Base-by-base conservation (phyloP, 495 filamentous ascomycete genomes). In the Neurospora hispaniola region DNA sequence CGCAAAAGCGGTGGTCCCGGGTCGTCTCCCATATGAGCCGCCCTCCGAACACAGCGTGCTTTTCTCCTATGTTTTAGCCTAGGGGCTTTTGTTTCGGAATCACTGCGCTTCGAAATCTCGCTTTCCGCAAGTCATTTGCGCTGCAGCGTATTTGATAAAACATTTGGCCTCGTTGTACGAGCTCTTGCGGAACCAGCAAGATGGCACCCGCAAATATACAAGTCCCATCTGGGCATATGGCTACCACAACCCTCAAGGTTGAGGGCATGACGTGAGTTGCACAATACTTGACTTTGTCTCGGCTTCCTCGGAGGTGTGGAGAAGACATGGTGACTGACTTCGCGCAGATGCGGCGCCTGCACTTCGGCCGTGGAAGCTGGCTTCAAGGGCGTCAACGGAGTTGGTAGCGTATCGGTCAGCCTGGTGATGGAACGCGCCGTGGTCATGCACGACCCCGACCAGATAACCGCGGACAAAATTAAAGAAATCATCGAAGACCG, bases 341-440 rank as follows among this genome's bases (percentile, higher is more conserved):
- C 71, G 16, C 69, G 8, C 73, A 79, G 76, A 70, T 80, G 94
- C 81, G 93, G 93, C 75, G 90, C 94, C 76, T 97, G 94, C 79
- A 96, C 94, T 23, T 93, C 93, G 20, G 89, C 94, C 9, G 89
- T 97, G 75, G 94, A 97, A 86, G 81, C 85, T 44, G 94, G 90
- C 71, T 96, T 99, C 83, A 91, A 90, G 75, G 87, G 86, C 42
- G 86, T 97, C 20, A 88, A 92, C 12, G 94, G 95, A 35, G 89
- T 92, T 3, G 90, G 89, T 31, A 92, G 86, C 69, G 94, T 97
- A 41, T 96, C 94, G 1, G 91, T 98, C 72, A 97, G 92, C 82
- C 82, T 98, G 75, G 91, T 96, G 40, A 96, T 97, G 89, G 93
- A 94, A 79, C 89, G 94, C 39, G 96, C 95, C 1, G 94, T 97